Evolutionary conservation across 148 eudicot genomes (phyloP).

Genomic region (Rhododendron ferrugineum): DNA sequence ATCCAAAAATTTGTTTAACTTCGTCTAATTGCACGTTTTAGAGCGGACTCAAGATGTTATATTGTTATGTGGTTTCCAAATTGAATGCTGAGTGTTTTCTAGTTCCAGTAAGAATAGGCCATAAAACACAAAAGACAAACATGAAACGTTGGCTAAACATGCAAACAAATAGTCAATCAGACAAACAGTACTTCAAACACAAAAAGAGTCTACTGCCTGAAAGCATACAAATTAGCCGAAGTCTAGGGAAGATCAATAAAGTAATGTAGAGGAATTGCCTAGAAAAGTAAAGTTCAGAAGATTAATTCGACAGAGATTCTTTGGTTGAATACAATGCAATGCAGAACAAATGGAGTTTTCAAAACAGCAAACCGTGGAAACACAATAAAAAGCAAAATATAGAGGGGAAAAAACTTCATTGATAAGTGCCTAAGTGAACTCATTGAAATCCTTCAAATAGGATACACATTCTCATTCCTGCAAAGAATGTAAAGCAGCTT

Average conservation of each 20-base stretch:
- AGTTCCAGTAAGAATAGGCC: neutral
- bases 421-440: neutral
- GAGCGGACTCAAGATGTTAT: neutral
- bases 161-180: neutral
- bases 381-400: neutral
- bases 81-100: neutral
- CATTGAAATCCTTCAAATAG: neutral
- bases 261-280: neutral
- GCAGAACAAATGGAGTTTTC: neutral
- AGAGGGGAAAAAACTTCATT: too few relatives aligned
- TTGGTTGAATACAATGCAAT: neutral
- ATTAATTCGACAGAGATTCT: neutral
- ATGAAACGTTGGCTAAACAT: neutral
- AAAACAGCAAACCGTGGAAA: neutral
- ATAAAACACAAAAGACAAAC: neutral
- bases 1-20: neutral
- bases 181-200: neutral
- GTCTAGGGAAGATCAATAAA: neutral
- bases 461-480: neutral
- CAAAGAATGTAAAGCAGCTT: neutral
- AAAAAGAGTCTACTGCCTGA: neutral
- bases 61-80: neutral
- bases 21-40: neutral
- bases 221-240: neutral
- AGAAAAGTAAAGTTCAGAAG: neutral